These are phyloP conservation scores for Sugiyamaella grinbergsii DNA, from an alignment of 1,139 yeast genomes.

Conservation along the genomic window DNA sequence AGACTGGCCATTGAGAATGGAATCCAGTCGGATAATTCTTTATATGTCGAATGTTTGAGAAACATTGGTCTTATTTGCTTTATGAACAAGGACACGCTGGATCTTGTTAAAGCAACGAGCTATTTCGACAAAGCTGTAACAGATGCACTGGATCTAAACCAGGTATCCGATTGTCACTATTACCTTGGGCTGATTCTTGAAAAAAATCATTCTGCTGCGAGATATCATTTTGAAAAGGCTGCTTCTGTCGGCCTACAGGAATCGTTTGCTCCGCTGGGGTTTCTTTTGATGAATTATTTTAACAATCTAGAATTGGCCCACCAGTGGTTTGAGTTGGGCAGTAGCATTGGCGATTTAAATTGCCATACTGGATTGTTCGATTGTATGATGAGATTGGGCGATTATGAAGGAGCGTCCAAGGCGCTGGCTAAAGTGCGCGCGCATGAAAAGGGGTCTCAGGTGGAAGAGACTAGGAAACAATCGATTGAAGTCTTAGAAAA, in stretches of 20 bases:
- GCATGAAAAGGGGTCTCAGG: conserved; percentile 13
- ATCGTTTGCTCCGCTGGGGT: conserved; percentile 75
- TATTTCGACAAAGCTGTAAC: conserved; percentile 61
- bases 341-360: conserved; percentile 58
- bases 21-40: conserved; percentile 47
- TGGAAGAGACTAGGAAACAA: conserved; percentile 5
- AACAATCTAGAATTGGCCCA: conserved; percentile 55
- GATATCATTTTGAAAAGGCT: conserved; percentile 71
- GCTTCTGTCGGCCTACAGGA: conserved; percentile 78
- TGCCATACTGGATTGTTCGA: conserved; percentile 81
- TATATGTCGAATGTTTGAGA: conserved; percentile 74
- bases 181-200: conserved; percentile 69
- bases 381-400: conserved; percentile 30
- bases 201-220: conserved; percentile 45
- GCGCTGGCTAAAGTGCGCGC: conserved; percentile 13
- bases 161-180: conserved; percentile 70
- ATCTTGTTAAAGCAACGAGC: conserved; percentile 48
- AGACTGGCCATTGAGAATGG: conserved; percentile 51
- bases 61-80: conserved; percentile 69
- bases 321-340: conserved; percentile 86
- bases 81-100: conserved; percentile 52
- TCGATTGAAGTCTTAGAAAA: conserved; percentile 6
- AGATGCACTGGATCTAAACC: conserved; percentile 33
- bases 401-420: conserved; percentile 22
- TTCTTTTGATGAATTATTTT: conserved; percentile 58